phyloP scores from a whole-genome alignment of 768 basidiomycete species.

The Dacryopinax spathularia region DNA sequence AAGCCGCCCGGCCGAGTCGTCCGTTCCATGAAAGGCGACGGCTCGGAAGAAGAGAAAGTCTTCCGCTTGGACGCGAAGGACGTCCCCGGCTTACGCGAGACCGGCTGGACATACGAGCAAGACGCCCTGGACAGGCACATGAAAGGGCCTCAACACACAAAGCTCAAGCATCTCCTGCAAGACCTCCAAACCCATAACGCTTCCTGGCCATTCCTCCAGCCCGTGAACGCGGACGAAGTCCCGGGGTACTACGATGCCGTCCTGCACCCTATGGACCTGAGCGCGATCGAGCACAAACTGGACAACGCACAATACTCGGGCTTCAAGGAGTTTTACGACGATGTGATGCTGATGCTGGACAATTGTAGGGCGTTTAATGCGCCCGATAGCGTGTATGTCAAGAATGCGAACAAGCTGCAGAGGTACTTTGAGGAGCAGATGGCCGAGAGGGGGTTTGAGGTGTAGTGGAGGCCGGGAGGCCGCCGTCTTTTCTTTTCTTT shows the following conservation, averaged over 20 bases:
- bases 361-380: slow-evolving; percentile 86
- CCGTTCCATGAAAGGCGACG: slow-evolving; percentile 8
- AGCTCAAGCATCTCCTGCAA: slow-evolving; percentile 61
- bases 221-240: slow-evolving; percentile 69
- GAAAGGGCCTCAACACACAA: slow-evolving; percentile 35
- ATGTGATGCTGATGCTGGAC: slow-evolving; percentile 72
- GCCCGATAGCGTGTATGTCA: slow-evolving; percentile 61
- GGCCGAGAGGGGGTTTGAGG: slow-evolving; percentile 14
- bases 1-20: background rate
- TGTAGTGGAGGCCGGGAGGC: background rate
- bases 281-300: slow-evolving; percentile 81
- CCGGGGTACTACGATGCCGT: slow-evolving; percentile 83
- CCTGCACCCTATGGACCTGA: slow-evolving; percentile 83
- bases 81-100: slow-evolving; percentile 81
- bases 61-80: slow-evolving; percentile 47
- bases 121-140: slow-evolving; percentile 33
- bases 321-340: slow-evolving; percentile 60
- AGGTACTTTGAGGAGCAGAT: slow-evolving; percentile 41
- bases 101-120: slow-evolving; percentile 83
- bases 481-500: background rate
- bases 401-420: slow-evolving; percentile 74
- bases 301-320: slow-evolving; percentile 67
- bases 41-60: slow-evolving; percentile 9
- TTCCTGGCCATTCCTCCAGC: slow-evolving; percentile 76
- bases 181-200: slow-evolving; percentile 64